These are phyloP conservation scores for Amanita pallidorosea DNA, from an alignment of 768 basidiomycete species.

Conservation along the genomic window DNA sequence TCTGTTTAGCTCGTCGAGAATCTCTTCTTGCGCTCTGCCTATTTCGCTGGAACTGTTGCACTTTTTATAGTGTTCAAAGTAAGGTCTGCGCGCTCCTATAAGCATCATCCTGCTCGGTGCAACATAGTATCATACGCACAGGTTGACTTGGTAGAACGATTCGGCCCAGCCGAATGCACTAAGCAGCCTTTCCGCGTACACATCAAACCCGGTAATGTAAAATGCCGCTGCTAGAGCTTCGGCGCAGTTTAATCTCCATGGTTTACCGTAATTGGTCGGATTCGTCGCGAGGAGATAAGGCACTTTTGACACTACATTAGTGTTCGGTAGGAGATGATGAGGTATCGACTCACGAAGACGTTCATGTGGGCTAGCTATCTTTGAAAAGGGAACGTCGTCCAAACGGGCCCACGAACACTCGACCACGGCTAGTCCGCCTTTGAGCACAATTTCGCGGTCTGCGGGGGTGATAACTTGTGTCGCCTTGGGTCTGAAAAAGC, in stretches of 20 bases:
- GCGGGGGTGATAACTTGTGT: slow-evolving; percentile 68
- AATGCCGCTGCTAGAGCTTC: slow-evolving; percentile 93
- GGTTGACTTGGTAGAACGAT: slow-evolving; percentile 80
- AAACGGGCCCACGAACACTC: slow-evolving; percentile 98
- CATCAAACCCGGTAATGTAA: slow-evolving; percentile 81
- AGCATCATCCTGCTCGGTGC: background rate
- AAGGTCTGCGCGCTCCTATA: slow-evolving; percentile 25
- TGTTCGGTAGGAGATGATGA: background rate
- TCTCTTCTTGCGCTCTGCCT: slow-evolving; percentile 46
- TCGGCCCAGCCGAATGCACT: slow-evolving; percentile 86
- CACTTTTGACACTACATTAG: slow-evolving; percentile 36
- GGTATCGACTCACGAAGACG: slow-evolving; percentile 53
- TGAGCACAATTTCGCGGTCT: slow-evolving; percentile 70
- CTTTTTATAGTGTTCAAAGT: slow-evolving; percentile 66
- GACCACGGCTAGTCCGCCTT: slow-evolving; percentile 85
- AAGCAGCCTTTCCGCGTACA: slow-evolving; percentile 70
- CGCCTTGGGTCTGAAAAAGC: slow-evolving; percentile 63
- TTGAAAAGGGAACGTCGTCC: slow-evolving; percentile 89
- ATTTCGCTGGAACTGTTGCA: slow-evolving; percentile 59
- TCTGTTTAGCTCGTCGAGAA: slow-evolving; percentile 59
- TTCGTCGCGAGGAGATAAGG: slow-evolving; percentile 94
- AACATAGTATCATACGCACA: slow-evolving; percentile 25
- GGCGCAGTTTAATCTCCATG: slow-evolving; percentile 92
- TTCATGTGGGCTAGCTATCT: slow-evolving; percentile 91
- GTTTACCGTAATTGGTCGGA: slow-evolving; percentile 96